Base-by-base conservation (phyloP, 192 early-diverging fungal genomes). In the Entomortierella parvispora region DNA sequence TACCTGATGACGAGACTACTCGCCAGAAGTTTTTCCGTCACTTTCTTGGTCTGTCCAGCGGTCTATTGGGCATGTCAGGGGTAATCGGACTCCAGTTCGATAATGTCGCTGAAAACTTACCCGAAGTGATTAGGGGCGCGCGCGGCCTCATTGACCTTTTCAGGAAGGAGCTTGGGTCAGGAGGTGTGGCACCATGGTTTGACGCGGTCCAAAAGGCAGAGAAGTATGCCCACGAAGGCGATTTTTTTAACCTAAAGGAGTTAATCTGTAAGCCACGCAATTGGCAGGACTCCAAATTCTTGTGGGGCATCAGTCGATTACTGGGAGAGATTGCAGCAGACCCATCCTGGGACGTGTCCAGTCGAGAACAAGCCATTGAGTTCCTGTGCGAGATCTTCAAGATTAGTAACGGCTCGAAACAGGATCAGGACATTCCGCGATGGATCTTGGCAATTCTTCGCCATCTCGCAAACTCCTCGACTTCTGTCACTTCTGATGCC, bases 391-490 rank as follows among this genome's bases (percentile, higher is more conserved):
- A 61, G 18, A 18, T 61, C 10, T 61, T 45, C 58, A 40, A 47
- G 25, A 48, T 32, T 32, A 28, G 25, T 32, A 26, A 25, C 23
- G 31, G 4, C 29, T 61, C 42, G 58, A 17, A 18, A 32, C 58
- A 46, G 43, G 28, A 61, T 48, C 9, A 44, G 23, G 45, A 10
- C 17, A 20, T 61, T 45, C 46, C 10, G 45, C 2, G 11, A 46
- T 61, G 44, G 45, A 48, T 61, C 10, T 47, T 61, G 17, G 32
- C 26, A 6, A 61, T 61, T 32, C 42, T 61, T 61, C 7, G 23
- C 28, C 42, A 61, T n/a, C 45, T 61, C 42, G 25, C 26, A 8
- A 40, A 40, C 12, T 9, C 12, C 7, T 40, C 37, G 12, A 12
- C 37, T 12, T 40, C 37, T 9, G 45, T 28, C 28, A 4, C 23